Base-by-base conservation (phyloP, 2,329 filamentous ascomycete genomes). In the Nakataea oryzae region DNA sequence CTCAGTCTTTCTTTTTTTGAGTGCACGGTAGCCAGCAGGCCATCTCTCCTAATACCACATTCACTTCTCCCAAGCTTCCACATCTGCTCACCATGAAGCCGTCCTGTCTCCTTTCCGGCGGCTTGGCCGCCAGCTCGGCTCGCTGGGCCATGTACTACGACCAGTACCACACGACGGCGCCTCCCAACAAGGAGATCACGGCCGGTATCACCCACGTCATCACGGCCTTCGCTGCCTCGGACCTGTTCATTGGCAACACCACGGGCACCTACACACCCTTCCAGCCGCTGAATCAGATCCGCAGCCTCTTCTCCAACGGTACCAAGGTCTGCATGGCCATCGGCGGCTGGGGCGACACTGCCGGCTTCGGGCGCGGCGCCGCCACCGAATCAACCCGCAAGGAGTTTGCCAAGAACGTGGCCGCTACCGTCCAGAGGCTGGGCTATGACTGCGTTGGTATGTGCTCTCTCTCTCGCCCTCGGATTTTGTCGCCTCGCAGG, bases 291-390 rank as follows among this genome's bases (percentile, higher is more conserved):
- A 69, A 73, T 0, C 76, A 79, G 4, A 75, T 85, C 57, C 80
- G 84, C 24, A 73, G 74, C 29, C 74, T 83, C 26, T 87, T 85
- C 62, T 70, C 76, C 14, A 70, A 79, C 0, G 78, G 76, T 6
- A 79, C 81, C 59, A 85, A 87, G 70, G 72, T 88, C 21, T 82
- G 86, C 77, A 79, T 88, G 63, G 81, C 86, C 24, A 80, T 89
- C 56, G 86, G 86, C 17, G 86, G 86, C 30, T 88, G 86, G 85
- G 86, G 81, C 1, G 84, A 88, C 63, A 82, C 80, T 0, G 68
- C 70, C 14, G 85, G 85, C 0, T 88, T 88, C 69, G 74, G 76
- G 3, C 68, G 63, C 1, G 84, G 76, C 2, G 78, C 79, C 3
- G 78, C 77, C 54, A 78, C 77, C 1, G 75, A 81, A 1, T 69